Percentiles rank a stretch among this genome's conserved stretches.
Conservation (phyloP, 129 eudicot species). For the Flaveria sonorensis region DNA sequence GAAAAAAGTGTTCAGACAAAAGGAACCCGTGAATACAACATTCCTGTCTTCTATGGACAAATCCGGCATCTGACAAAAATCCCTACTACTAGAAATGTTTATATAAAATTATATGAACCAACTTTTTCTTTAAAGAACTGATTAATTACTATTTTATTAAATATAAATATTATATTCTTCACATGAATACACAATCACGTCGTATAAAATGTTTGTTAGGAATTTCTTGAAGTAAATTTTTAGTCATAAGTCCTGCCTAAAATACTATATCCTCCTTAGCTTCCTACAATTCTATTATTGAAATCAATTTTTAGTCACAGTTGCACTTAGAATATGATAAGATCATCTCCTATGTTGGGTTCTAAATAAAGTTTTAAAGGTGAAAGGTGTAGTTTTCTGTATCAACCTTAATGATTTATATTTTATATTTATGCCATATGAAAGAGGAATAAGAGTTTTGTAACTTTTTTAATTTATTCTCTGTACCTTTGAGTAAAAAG, state of each 20-base stretch:
- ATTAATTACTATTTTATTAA: too few species aligned
- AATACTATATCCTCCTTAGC: neutral
- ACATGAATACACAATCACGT: neutral
- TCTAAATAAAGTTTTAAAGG: neutral
- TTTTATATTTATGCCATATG: neutral
- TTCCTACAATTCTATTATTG: neutral
- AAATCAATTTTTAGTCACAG: neutral
- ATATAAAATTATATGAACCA: neutral
- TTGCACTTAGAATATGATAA: constrained; percentile 3
- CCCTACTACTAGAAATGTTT: neutral
- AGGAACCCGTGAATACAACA: constrained; percentile 1
- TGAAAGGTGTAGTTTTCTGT: neutral
- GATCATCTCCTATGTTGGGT: neutral
- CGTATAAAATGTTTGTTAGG: neutral
- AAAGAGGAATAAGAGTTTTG: neutral
- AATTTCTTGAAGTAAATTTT: neutral
- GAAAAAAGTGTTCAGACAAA: neutral
- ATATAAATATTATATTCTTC: neutral
- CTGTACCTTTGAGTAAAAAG: neutral
- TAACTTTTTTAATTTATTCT: neutral
- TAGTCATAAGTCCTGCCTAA: neutral
- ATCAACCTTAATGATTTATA: neutral
- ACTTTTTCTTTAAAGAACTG: too few species aligned
- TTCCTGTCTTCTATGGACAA: constrained; percentile 5
- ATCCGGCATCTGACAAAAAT: neutral